Percentiles rank a stretch among this genome's conserved stretches.
These are phyloP conservation scores for Penicillium sp. DNA, from an alignment of 2,329 filamentous ascomycete genomes.

Conservation along the genomic window DNA sequence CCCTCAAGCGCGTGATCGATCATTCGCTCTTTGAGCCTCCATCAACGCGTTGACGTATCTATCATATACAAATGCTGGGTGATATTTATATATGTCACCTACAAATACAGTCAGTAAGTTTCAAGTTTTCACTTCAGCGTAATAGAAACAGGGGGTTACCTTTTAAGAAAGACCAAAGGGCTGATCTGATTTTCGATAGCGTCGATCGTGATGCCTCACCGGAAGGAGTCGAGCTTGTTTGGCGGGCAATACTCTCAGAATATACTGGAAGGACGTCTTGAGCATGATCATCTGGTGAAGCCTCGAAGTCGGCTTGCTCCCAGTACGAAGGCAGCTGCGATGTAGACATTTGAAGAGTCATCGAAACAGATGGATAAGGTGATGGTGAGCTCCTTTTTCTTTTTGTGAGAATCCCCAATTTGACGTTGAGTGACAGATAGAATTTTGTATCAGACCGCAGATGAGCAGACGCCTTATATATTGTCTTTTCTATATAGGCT, in stretches of 20 bases:
- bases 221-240: background rate
- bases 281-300: background rate
- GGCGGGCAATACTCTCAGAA: background rate
- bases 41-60: background rate
- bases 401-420: background rate
- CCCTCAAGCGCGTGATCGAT: background rate
- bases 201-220: background rate
- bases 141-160: background rate
- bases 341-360: background rate
- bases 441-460: background rate
- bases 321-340: background rate
- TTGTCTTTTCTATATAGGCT: background rate
- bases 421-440: background rate
- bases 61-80: background rate
- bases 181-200: constrained; percentile 1
- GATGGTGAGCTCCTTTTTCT: background rate
- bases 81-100: constrained; percentile 2
- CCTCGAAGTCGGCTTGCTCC: background rate
- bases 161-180: background rate
- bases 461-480: background rate
- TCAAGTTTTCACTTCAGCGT: background rate
- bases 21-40: background rate
- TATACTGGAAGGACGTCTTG: background rate
- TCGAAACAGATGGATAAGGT: background rate
- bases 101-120: background rate